Conservation (phyloP, 2,329 filamentous ascomycete genomes). For the Onygenales sp. region DNA sequence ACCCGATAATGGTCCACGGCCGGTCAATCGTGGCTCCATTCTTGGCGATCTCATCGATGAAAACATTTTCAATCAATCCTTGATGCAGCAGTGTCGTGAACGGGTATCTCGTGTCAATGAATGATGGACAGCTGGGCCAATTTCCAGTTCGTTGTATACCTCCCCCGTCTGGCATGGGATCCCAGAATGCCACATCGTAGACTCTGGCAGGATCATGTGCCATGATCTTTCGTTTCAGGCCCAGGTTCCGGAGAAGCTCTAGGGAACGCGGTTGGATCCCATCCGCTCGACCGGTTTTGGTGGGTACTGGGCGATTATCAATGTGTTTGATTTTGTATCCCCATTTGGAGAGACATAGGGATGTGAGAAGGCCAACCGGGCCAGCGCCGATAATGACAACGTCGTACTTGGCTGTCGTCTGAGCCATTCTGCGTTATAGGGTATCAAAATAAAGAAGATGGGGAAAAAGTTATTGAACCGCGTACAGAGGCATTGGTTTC, state of each 20-base stretch:
- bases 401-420: slow-evolving; percentile 45
- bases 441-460: too few relatives aligned
- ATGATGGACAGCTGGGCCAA: slow-evolving; percentile 83
- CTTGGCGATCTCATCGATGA: slow-evolving; percentile 56
- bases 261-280: slow-evolving; percentile 36
- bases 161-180: slow-evolving; percentile 41
- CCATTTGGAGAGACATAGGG: slow-evolving; percentile 81
- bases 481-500: too few relatives aligned
- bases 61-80: slow-evolving; percentile 62
- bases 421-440: neutral
- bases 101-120: slow-evolving; percentile 58
- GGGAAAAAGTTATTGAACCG: too few relatives aligned
- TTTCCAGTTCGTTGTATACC: slow-evolving; percentile 53
- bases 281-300: slow-evolving; percentile 36
- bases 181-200: slow-evolving; percentile 61
- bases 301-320: slow-evolving; percentile 30
- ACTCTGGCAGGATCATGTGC: slow-evolving; percentile 64
- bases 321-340: slow-evolving; percentile 90
- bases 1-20: slow-evolving; percentile 53
- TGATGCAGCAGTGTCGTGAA: slow-evolving; percentile 65
- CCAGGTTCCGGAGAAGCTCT: slow-evolving; percentile 35
- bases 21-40: slow-evolving; percentile 47
- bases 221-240: slow-evolving; percentile 30
- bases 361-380: slow-evolving; percentile 78
- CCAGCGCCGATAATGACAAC: slow-evolving; percentile 81